Evolutionary conservation across 176 grass and related monocot species (phyloP), one percentile per base, ranked within the genome.

Genomic region (Panicum miliaceum): DNA sequence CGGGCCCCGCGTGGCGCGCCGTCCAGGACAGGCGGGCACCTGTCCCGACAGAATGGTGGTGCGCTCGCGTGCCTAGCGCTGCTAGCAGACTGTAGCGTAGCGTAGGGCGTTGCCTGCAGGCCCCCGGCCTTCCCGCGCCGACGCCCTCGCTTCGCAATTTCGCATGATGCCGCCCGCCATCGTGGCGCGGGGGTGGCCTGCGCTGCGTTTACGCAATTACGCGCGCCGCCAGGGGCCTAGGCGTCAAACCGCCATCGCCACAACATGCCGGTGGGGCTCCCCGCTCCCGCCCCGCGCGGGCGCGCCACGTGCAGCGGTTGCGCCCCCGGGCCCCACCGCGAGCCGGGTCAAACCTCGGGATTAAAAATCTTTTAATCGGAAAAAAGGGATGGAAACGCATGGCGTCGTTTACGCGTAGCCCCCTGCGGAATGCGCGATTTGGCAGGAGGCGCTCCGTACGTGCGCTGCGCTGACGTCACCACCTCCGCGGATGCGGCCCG

Each of bases 291-390:
- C 5, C 13, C 53, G 5, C 6, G 9, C 42, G 54, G 84, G 66
- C 54, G 22, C 66, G 76, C 76, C 84, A 86, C 54, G 84, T 80
- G 84, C 76, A 48, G 4, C 56, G 26, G 50, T 67, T 51, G 27
- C 12, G 7, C 19, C 56, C 11, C 12, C 0, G 51, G 47, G 0
- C 10, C 27, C 27, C 77, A 5, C 15, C 18, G 0, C 9, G 10
- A 5, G 1, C 32, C 64, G 7, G 34, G 64, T 81, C 62, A 81
- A 68, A 53, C 26, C 15, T 14, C 12, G 26, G 12, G 45, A 67
- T 37, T 53, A 22, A n/a, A n/a, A n/a, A n/a, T n/a, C n/a, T 64
- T 64, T n/a, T n/a, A 20, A 2, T 16, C 16, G 0, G 3, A 16
- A 3, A 5, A 29, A 25, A 25, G 11, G n/a, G 29, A 29, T 0